These are phyloP conservation scores for Fomitopsis serialis DNA, from an alignment of 768 basidiomycete species.

Conservation along the genomic window DNA sequence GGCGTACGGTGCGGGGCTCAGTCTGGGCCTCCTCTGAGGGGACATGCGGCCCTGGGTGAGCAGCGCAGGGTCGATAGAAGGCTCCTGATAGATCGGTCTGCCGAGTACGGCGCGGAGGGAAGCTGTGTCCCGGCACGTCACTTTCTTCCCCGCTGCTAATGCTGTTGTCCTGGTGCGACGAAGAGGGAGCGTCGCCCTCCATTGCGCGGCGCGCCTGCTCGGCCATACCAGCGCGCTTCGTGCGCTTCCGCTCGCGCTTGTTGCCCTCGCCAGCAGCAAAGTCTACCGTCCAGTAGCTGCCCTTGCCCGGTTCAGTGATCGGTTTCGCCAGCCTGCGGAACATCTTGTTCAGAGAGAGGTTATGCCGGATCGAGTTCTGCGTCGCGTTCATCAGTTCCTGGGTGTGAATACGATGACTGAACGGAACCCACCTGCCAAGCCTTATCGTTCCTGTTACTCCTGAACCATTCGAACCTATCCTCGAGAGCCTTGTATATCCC, in stretches of 20 bases:
- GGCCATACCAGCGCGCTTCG: slow-evolving; percentile 31
- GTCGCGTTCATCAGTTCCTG: slow-evolving; percentile 12
- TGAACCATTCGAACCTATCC: slow-evolving; percentile 50
- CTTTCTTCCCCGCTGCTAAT: slow-evolving; percentile 21
- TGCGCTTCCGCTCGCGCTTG: slow-evolving; percentile 55
- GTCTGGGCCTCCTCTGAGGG: slow-evolving; percentile 14
- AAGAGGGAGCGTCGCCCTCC: slow-evolving; percentile 14
- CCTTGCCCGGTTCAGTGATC: slow-evolving; percentile 64
- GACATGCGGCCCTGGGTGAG: slow-evolving; percentile 23
- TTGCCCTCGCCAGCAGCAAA: slow-evolving; percentile 52
- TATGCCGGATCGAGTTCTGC: slow-evolving; percentile 48
- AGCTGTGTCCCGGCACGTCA: neutral
- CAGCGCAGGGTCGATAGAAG: slow-evolving; percentile 31
- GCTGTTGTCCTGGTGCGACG: slow-evolving; percentile 13
- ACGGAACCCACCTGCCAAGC: slow-evolving; percentile 58
- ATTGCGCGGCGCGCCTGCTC: slow-evolving; percentile 7
- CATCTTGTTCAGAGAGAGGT: slow-evolving; percentile 44
- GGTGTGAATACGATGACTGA: slow-evolving; percentile 27
- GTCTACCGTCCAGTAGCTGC: slow-evolving; percentile 58
- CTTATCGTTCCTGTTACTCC: slow-evolving; percentile 31
- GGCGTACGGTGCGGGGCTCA: slow-evolving; percentile 11
- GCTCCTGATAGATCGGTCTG: slow-evolving; percentile 20
- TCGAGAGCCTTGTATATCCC: slow-evolving; percentile 57
- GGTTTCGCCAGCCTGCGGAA: slow-evolving; percentile 51
- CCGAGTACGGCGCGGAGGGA: neutral